These are phyloP conservation scores for Xylaria sp. DNA, from an alignment of 2,329 filamentous ascomycete species.

Conservation along the genomic window DNA sequence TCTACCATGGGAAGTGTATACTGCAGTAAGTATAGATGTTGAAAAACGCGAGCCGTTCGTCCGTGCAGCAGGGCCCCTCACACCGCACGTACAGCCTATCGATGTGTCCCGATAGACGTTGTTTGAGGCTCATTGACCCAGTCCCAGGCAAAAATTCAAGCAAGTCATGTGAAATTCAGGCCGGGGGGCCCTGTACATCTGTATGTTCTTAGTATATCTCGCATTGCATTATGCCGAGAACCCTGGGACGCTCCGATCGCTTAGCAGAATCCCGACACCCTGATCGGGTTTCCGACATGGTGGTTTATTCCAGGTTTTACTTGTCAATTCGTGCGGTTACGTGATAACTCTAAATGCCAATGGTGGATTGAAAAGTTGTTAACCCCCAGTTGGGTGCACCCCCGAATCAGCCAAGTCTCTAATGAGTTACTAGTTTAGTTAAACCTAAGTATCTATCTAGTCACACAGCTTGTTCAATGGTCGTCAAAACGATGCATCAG, in stretches of 20 bases:
- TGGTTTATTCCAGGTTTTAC: too few species aligned
- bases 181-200: constrained; percentile 4
- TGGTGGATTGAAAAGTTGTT: background rate
- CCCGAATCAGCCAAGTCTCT: too few species aligned
- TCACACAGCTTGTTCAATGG: too few species aligned
- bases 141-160: constrained; percentile 9
- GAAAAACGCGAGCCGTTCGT: background rate
- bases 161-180: constrained; percentile 16
- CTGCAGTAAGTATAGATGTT: too few species aligned
- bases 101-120: background rate
- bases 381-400: too few species aligned
- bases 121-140: constrained; percentile 12
- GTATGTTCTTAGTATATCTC: background rate
- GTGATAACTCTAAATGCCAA: background rate
- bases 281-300: background rate
- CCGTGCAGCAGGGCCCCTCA: background rate
- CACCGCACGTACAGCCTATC: background rate
- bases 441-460: too few species aligned
- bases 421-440: too few species aligned
- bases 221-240: constrained; percentile 21
- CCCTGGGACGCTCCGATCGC: background rate
- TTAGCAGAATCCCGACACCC: background rate
- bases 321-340: too few species aligned
- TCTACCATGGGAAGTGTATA: background rate
- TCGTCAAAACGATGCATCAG: too few species aligned